Evolutionary conservation across 208 protist species (phyloP), one percentile per base, ranked within the genome.

Genomic region (Leishmania major): DNA sequence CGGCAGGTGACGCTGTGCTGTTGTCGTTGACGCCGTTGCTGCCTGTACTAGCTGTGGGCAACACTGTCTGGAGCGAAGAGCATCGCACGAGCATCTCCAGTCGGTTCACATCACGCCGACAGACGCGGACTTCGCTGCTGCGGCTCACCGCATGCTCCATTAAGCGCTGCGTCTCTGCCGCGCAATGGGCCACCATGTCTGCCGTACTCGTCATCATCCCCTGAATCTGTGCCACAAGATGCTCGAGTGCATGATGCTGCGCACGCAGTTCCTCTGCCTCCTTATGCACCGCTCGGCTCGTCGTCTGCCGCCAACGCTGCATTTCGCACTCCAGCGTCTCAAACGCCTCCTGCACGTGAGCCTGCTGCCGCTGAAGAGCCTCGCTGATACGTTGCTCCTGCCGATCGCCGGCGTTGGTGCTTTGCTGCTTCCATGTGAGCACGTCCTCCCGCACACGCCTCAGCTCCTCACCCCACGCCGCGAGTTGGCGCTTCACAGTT

Each of bases 11-110:
- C n/a, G 45, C 25, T 10, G 43, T 35, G 47, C 47, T 4, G 19
- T 7, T 31, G 13, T n/a, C 25, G n/a, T 11, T 31, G 17, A 17
- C 60, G 40, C 11, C 31, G 22, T 57, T 7, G n/a, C 4, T 22
- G 2, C 45, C 35, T 0, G 62, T 11, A 31, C 66, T 60, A 45
- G 0, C 51, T 8, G 25, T n/a, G 6, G 74, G 31, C 31, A 57
- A 11, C 51, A 15, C 60, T 13, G 51, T 72, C 53, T 80, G 80
- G 51, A 74, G 43, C 19, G 81, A 62, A 3, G 70, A 45, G 55
- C 88, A 89, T 80, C 92, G 85, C 31, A 96, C 75, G 22, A 96
- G 82, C 87, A 95, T 92, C 72, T 95, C 92, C 6, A 97, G 78
- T 2, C 90, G 89, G 75, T 95, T 96, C 78, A 96, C 87, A 64